Conservation (phyloP, 83 land plant genomes). For the Picea abies region DNA sequence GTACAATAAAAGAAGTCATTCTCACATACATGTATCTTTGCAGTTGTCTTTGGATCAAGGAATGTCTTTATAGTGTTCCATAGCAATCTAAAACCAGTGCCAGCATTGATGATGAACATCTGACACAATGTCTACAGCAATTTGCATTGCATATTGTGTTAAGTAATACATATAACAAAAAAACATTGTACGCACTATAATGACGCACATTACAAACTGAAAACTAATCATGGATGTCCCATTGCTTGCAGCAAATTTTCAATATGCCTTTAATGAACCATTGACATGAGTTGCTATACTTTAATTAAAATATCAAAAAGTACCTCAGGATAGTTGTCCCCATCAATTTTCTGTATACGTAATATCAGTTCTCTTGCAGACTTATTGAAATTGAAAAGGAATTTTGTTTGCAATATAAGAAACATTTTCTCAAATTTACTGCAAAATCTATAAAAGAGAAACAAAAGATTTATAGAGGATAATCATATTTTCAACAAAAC, state of each 20-base stretch:
- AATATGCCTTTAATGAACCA: neutral
- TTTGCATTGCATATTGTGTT: constrained; percentile 15
- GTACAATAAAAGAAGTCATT: neutral
- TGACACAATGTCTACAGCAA: constrained; percentile 70
- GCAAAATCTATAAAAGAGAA: no score
- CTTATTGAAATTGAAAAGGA: constrained; percentile 46
- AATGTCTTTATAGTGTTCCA: constrained; percentile 92
- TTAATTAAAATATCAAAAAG: neutral
- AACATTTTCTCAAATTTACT: no score
- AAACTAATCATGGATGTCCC: neutral
- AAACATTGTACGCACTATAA: neutral
- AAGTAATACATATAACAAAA: neutral
- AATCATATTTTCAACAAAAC: no score
- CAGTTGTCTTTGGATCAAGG: constrained; percentile 85
- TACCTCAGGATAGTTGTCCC: constrained; percentile 97
- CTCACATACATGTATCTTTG: constrained; percentile 78
- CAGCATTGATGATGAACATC: constrained; percentile 94
- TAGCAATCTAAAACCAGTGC: constrained; percentile 84
- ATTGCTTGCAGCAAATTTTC: neutral
- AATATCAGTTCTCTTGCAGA: constrained; percentile 78
- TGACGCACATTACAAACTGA: neutral
- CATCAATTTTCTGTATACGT: constrained; percentile 79
- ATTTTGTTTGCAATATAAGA: no score
- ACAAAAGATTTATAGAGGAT: no score
- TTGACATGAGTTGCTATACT: neutral